Evolutionary conservation across 2,329 filamentous ascomycete species (phyloP), one percentile per base, ranked within the genome.

Genomic region (Beauveria asiatica): DNA sequence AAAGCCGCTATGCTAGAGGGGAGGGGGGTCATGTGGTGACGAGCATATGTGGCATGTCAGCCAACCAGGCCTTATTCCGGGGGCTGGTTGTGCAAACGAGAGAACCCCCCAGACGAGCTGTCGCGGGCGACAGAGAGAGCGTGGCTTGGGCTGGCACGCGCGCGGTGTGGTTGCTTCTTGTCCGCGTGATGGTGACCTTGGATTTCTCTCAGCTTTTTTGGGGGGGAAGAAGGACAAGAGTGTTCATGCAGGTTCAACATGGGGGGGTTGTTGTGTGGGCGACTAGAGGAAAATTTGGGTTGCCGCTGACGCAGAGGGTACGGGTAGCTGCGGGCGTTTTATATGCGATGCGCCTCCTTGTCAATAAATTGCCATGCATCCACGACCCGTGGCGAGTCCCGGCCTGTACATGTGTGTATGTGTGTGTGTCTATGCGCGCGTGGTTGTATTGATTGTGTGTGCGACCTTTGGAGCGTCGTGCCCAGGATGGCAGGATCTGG

Each of bases 241-340:
- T 30, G 48, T 45, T 45, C 17, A 42, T 52, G 48, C 56, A 45
- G 17, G 56, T 51, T 37, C 50, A 48, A 23, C 37, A 25, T 33
- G 10, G 25, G n/a, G 10, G 23, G 41, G 25, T 16, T 3, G 3
- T 54, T 21, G 45, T 13, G 42, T 16, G 33, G 33, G 33, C 33
- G 33, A 37, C 11, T 16, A 16, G 33, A 37, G 33, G 11, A 16
- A 16, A 13, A 5, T 16, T 37, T 37, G 11, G 44, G 19, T 30
- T 57, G 33, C 21, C 55, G 21, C 55, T 49, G 33, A 57, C 54
- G 54, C 54, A 57, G 7, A 42, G 54, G 55, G 45, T 50, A 50
- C 56, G 56, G 56, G 46, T 52, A 59, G 56, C 56, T 51, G 56
- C 39, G 56, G 55, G 55, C 33, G 46, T 30, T 16, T 45, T 33